These are phyloP conservation scores for Phialemoniopsis sp. DNA, from an alignment of 2,329 filamentous ascomycete species.

Conservation along the genomic window DNA sequence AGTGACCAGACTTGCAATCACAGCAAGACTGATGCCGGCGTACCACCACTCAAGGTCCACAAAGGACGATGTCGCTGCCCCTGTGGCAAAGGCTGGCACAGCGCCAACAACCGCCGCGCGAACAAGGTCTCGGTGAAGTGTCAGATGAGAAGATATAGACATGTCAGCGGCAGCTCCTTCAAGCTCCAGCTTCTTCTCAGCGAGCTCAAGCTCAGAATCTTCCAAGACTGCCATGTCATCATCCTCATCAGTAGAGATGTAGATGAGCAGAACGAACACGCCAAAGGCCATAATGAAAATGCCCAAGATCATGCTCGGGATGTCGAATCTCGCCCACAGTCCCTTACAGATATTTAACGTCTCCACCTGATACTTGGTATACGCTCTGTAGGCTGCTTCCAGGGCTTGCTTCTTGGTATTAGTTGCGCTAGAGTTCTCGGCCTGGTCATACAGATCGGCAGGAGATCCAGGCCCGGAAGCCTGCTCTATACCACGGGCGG, in stretches of 20 bases:
- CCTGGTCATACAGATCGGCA: slow-evolving; percentile 48
- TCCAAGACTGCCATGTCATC: slow-evolving; percentile 50
- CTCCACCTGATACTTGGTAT: slow-evolving; percentile 69
- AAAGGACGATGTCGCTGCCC: slow-evolving; percentile 22
- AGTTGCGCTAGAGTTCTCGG: slow-evolving; percentile 24
- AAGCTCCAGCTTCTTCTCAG: slow-evolving; percentile 54
- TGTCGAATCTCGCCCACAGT: slow-evolving; percentile 90
- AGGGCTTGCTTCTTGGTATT: slow-evolving; percentile 26
- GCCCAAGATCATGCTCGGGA: slow-evolving; percentile 79
- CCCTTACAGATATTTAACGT: slow-evolving; percentile 76
- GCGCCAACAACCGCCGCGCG: slow-evolving; percentile 28
- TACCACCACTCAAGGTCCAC: slow-evolving; percentile 25
- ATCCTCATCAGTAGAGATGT: slow-evolving; percentile 57
- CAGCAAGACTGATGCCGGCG: slow-evolving; percentile 32
- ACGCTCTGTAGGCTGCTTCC: slow-evolving; percentile 49
- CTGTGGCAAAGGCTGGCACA: slow-evolving; percentile 24
- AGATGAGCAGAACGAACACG: slow-evolving; percentile 67
- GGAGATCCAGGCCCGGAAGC: slow-evolving; percentile 50
- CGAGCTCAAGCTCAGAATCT: slow-evolving; percentile 53
- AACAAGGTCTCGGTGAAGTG: slow-evolving; percentile 25
- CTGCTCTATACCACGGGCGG: slow-evolving; percentile 64
- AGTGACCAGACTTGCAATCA: slow-evolving; percentile 37
- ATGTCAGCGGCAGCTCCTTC: slow-evolving; percentile 24
- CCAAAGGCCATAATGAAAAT: slow-evolving; percentile 66
- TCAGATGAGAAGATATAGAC: neutral